phyloP scores from a whole-genome alignment of 441 rosid species.

The Bruguiera hainesii region DNA sequence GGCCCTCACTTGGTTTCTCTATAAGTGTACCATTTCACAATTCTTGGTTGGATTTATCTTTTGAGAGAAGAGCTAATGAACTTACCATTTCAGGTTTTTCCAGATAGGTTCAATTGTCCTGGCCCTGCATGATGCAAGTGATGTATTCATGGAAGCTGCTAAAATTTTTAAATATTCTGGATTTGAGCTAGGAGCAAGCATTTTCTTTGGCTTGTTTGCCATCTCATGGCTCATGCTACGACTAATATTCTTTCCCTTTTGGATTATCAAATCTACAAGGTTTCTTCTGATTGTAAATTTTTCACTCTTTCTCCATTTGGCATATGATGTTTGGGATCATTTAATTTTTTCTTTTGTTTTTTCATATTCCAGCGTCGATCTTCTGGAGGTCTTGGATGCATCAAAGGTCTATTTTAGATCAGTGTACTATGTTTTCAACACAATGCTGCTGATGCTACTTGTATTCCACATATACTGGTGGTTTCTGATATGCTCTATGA shows the following conservation, averaged over 20 bases:
- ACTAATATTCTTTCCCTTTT: constrained; percentile 87
- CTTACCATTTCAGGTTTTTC: constrained; percentile 57
- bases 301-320: constrained; percentile 17
- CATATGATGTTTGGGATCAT: constrained; percentile 1
- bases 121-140: constrained; percentile 93
- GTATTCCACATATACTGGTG: constrained; percentile 98
- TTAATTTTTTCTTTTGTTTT: constrained; percentile 21
- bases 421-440: constrained; percentile 75
- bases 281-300: constrained; percentile 31
- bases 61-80: constrained; percentile 8
- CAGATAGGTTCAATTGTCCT: constrained; percentile 74
- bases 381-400: constrained; percentile 48
- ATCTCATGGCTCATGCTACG: constrained; percentile 81
- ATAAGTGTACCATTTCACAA: neutral
- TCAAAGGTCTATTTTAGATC: constrained; percentile 31
- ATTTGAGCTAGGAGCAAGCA: constrained; percentile 84
- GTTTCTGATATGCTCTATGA: constrained; percentile 85
- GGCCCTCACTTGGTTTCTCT: too few relatives aligned
- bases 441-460: constrained; percentile 77
- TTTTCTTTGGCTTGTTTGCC: constrained; percentile 81
- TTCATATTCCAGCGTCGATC: constrained; percentile 42
- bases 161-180: constrained; percentile 84
- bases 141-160: constrained; percentile 85
- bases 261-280: constrained; percentile 80
- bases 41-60: neutral